Percentiles rank a stretch among this genome's conserved stretches.
Conservation (phyloP, 176 grass and related monocot species). For the Oryza brachyantha region DNA sequence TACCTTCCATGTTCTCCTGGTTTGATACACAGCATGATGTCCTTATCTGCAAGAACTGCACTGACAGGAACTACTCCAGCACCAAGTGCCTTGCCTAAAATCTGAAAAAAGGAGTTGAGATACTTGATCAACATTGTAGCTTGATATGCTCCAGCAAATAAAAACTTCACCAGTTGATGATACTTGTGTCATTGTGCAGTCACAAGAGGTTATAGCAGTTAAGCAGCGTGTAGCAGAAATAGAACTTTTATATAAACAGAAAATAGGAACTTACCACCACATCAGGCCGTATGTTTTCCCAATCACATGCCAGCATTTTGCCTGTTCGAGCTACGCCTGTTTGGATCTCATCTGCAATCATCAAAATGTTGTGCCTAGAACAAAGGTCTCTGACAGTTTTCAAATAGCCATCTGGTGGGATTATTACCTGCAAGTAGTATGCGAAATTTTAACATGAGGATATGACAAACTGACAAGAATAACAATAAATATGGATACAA, state of each 20-base stretch:
- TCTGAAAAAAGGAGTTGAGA: conserved; percentile 48
- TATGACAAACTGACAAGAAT: not conserved
- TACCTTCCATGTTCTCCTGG: conserved; percentile 98
- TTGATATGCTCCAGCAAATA: not conserved
- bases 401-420: conserved; percentile 91
- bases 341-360: conserved; percentile 99
- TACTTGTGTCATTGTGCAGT: conserved; percentile 5
- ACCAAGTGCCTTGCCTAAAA: conserved; percentile 94
- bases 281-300: conserved; percentile 88
- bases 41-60: conserved; percentile 97
- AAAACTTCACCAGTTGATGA: conserved; percentile 5
- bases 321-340: conserved; percentile 98
- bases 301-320: conserved; percentile 81
- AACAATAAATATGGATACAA: conserved; percentile 9
- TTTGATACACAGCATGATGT: conserved; percentile 90
- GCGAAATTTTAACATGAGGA: not conserved
- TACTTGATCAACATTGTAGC: not conserved
- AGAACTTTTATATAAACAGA: not conserved
- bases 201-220: not conserved
- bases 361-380: conserved; percentile 81
- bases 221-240: not conserved
- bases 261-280: conserved; percentile 63
- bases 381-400: conserved; percentile 87
- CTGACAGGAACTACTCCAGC: conserved; percentile 95
- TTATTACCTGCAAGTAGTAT: conserved; percentile 54